A percentile compares a stretch with the other conserved stretches of the same genome.
Conservation (phyloP, 768 basidiomycete genomes). For the Candolleomyces efflorescens region DNA sequence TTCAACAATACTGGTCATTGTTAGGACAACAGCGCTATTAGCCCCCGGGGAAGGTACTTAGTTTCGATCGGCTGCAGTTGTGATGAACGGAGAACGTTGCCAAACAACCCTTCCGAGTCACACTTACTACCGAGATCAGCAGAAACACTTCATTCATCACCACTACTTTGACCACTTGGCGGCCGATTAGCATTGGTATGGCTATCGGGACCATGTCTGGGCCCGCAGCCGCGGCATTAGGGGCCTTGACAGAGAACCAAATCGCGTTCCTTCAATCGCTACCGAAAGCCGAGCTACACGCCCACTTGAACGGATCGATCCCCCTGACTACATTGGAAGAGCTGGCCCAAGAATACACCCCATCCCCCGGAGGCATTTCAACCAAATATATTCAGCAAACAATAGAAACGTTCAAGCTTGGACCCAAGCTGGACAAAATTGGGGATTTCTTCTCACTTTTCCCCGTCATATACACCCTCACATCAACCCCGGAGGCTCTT, state of each 20-base stretch:
- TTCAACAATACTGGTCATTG: too few relatives aligned
- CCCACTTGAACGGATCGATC: slow-evolving; percentile 83
- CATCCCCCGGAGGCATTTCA: slow-evolving; percentile 10
- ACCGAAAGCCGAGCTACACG: slow-evolving; percentile 84
- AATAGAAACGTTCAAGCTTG: slow-evolving; percentile 37
- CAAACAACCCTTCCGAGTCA: too few relatives aligned
- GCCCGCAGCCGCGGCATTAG: slow-evolving; percentile 48
- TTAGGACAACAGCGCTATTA: too few relatives aligned
- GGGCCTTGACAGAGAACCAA: slow-evolving; percentile 47
- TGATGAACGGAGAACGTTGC: too few relatives aligned
- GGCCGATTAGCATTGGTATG: too few relatives aligned
- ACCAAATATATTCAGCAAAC: slow-evolving; percentile 27
- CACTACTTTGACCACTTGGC: too few relatives aligned
- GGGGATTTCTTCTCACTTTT: slow-evolving; percentile 73
- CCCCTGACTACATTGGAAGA: slow-evolving; percentile 60
- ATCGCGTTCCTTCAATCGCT: slow-evolving; percentile 55
- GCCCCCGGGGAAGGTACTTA: too few relatives aligned
- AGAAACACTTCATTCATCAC: too few relatives aligned
- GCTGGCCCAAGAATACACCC: slow-evolving; percentile 45
- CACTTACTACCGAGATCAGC: too few relatives aligned
- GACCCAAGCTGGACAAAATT: slow-evolving; percentile 47
- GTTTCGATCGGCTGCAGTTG: too few relatives aligned
- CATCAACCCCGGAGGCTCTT: slow-evolving; percentile 54
- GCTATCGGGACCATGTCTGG: slow-evolving; percentile 20
- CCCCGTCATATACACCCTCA: slow-evolving; percentile 75